Evolutionary conservation across 1,139 yeast species (phyloP), one percentile per base, ranked within the genome.

Genomic region (Diutina pseudorugosa): DNA sequence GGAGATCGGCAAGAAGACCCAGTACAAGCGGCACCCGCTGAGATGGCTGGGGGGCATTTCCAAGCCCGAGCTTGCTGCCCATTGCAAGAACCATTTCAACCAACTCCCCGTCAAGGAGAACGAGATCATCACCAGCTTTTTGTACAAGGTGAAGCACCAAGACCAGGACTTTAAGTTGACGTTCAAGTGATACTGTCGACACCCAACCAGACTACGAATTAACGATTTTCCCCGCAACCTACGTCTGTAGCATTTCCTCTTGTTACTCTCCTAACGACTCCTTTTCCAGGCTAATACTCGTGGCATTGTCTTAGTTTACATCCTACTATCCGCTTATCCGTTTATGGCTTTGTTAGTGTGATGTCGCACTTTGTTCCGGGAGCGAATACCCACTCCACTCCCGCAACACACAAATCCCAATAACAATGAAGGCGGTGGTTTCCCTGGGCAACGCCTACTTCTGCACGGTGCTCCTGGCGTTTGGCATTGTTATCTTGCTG

Each of bases 381-480:
- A n/a, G n/a, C n/a, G n/a, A n/a, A n/a, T n/a, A n/a, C 36, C n/a
- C 36, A 30, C 33, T 9, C 33, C 33, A 9, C 33, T 30, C 33
- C n/a, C 14, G 14, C 36, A 14, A 30, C 36, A 30, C 36, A 9
- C 36, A 11, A 4, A 23, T 12, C n/a, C n/a, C 20, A 8, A 41
- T 9, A 16, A 43, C 25, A n/a, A 64, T 64, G 67, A 64, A 64
- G 58, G 65, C 68, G 36, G 65, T 64, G 52, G 66, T 64, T 6
- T 63, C 67, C 53, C 74, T 93, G 53, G 89, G 84, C 47, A 81
- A 85, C 65, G 98, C 98, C 42, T 93, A 95, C 86, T 89, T 88
- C 68, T 93, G 98, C 67, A 93, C 98, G 52, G 77, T 93, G 51
- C 75, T 93, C 53, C 90, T 97, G 52, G 88, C 93, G 27, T 91